phyloP scores from a whole-genome alignment of 139 green algal species.

The Diplosphaera chodatii region DNA sequence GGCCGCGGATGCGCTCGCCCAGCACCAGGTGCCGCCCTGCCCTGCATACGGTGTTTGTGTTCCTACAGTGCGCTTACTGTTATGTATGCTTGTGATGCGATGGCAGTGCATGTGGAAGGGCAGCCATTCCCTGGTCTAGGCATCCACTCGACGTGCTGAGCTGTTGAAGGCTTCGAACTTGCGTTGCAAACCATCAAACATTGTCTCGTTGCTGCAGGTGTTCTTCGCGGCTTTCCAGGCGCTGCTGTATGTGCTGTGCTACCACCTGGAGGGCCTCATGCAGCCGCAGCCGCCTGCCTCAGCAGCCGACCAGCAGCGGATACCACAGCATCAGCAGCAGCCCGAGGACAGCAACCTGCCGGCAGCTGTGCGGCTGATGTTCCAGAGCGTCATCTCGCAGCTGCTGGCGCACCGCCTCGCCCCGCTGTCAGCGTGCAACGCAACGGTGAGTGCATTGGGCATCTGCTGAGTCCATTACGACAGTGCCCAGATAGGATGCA shows the following conservation, averaged over 20 bases:
- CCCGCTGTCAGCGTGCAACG: constrained; percentile 58
- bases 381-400: constrained; percentile 36
- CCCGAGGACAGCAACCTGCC: constrained; percentile 4
- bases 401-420: constrained; percentile 51
- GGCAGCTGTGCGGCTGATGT: constrained; percentile 36
- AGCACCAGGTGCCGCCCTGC: neutral
- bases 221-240: constrained; percentile 76
- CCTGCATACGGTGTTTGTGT: too few relatives aligned
- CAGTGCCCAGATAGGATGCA: too few relatives aligned
- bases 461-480: too few relatives aligned
- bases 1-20: neutral
- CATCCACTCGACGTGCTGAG: too few relatives aligned
- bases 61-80: too few relatives aligned
- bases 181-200: too few relatives aligned
- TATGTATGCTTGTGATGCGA: too few relatives aligned
- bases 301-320: constrained; percentile 13
- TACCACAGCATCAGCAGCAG: constrained; percentile 5
- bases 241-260: constrained; percentile 86
- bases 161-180: too few relatives aligned
- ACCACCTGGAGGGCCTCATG: constrained; percentile 69
- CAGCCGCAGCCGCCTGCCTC: constrained; percentile 2
- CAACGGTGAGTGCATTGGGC: too few relatives aligned
- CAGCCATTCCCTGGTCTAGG: too few relatives aligned
- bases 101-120: too few relatives aligned
- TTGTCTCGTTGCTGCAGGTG: too few relatives aligned